Percentiles rank a stretch among this genome's conserved stretches.
Conservation (phyloP, 345 rosid genomes). For the Linum tenue region DNA sequence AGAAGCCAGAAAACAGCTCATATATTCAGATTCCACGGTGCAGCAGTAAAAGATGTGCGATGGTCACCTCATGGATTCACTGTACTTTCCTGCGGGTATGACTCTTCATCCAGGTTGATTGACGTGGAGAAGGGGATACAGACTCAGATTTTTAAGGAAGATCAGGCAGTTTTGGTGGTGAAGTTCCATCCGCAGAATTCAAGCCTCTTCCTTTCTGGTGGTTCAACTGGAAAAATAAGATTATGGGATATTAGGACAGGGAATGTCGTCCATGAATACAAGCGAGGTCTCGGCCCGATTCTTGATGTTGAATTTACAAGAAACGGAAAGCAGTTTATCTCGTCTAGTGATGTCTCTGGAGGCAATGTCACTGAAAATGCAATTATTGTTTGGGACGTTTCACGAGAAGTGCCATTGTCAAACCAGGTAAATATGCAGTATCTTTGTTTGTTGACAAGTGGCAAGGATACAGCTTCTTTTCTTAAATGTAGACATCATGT, state of each 20-base stretch:
- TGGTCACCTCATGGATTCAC: conserved; percentile 51
- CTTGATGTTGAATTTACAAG: conserved; percentile 69
- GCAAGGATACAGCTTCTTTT: not conserved
- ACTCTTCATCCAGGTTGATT: conserved; percentile 52
- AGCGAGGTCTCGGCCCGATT: conserved; percentile 52
- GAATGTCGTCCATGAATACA: conserved; percentile 46
- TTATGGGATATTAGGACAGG: conserved; percentile 73
- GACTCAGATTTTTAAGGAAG: conserved; percentile 51
- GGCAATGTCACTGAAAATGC: conserved; percentile 71
- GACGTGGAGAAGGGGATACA: conserved; percentile 74
- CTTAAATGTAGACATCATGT: not conserved
- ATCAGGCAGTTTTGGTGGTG: conserved; percentile 53
- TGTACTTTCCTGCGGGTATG: conserved; percentile 77
- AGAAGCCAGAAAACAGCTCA: conserved; percentile 48
- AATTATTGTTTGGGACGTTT: conserved; percentile 65
- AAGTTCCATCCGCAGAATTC: conserved; percentile 55
- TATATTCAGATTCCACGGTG: conserved; percentile 41
- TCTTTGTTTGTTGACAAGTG: not conserved
- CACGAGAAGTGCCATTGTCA: conserved; percentile 65
- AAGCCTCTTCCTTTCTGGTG: conserved; percentile 78
- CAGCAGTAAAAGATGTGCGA: conserved; percentile 68
- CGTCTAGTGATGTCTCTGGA: conserved; percentile 71
- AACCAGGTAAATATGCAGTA: conserved; percentile 50
- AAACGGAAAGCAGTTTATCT: conserved; percentile 58
- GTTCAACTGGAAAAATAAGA: conserved; percentile 58